Evolutionary conservation across 768 basidiomycete species (phyloP).

Genomic region (Boletus rubroflammeus): DNA sequence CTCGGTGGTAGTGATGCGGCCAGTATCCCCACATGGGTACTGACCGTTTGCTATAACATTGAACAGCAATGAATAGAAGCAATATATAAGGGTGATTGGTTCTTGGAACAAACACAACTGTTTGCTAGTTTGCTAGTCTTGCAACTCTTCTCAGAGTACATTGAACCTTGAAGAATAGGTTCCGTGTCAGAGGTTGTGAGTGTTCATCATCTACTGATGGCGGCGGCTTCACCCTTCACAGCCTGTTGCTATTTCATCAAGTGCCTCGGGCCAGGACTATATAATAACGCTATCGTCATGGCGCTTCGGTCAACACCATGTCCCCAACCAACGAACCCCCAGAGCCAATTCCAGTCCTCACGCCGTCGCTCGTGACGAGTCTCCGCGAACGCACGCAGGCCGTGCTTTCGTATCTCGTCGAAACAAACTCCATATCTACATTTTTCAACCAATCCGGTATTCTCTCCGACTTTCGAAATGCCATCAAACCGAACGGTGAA

Average conservation of each 20-base stretch:
- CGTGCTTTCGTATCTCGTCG: constrained; percentile 22
- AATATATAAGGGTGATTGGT: too few relatives aligned
- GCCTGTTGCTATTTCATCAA: not conserved
- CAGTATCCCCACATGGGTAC: too few relatives aligned
- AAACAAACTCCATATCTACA: constrained; percentile 16
- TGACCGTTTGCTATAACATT: too few relatives aligned
- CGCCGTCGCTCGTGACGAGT: constrained; percentile 9
- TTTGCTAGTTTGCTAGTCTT: too few relatives aligned
- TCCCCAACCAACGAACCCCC: constrained; percentile 10
- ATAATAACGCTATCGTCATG: too few relatives aligned
- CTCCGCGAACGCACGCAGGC: constrained; percentile 20
- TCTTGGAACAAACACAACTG: too few relatives aligned
- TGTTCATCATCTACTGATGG: too few relatives aligned
- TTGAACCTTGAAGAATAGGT: too few relatives aligned
- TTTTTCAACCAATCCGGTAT: constrained; percentile 15
- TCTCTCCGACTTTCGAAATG: constrained; percentile 15
- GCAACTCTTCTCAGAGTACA: too few relatives aligned
- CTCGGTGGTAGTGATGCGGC: too few relatives aligned
- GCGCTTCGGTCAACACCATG: not conserved
- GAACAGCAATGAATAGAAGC: too few relatives aligned
- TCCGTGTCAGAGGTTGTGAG: not conserved
- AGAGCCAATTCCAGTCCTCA: constrained; percentile 11
- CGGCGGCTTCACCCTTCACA: too few relatives aligned
- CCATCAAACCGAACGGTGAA: not conserved
- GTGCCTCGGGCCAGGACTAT: not conserved